phyloP scores from a whole-genome alignment of 768 basidiomycete species.

The Leucocoprinus sp. region DNA sequence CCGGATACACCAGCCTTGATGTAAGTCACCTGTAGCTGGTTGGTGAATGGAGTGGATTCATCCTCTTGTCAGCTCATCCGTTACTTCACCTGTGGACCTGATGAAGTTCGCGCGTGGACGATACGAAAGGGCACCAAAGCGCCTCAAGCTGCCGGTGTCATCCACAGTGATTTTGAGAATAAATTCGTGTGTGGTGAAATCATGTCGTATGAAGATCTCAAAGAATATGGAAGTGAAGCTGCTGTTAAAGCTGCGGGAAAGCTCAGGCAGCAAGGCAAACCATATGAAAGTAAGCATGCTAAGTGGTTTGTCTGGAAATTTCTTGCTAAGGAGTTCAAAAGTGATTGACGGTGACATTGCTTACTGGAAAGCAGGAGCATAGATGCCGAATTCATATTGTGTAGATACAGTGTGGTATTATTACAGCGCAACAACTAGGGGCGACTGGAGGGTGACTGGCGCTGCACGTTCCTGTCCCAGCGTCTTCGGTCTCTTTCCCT shows the following conservation, averaged over 20 bases:
- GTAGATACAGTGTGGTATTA: constrained; percentile 7
- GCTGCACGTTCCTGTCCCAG: constrained; percentile 41
- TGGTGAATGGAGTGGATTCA: constrained; percentile 1
- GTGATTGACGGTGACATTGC: constrained; percentile 89
- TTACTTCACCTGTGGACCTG: constrained; percentile 96
- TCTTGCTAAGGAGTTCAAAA: constrained; percentile 17
- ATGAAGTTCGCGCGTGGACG: constrained; percentile 98
- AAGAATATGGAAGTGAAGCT: constrained; percentile 83
- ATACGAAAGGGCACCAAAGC: constrained; percentile 91
- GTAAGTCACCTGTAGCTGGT: constrained; percentile 31
- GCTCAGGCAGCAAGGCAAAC: constrained; percentile 92
- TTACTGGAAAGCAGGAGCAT: constrained; percentile 75
- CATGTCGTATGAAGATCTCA: constrained; percentile 85
- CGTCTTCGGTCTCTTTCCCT: constrained; percentile 32
- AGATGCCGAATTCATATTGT: background rate
- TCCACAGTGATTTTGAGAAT: constrained; percentile 97
- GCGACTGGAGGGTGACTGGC: constrained; percentile 22
- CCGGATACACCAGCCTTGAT: constrained; percentile 83
- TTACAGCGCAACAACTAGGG: constrained; percentile 13
- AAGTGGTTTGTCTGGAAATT: background rate
- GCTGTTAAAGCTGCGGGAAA: constrained; percentile 95
- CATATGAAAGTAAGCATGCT: constrained; percentile 74
- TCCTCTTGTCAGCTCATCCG: constrained; percentile 60
- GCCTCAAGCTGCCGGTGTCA: constrained; percentile 96
- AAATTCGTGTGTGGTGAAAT: constrained; percentile 98